A percentile compares a stretch with the other conserved stretches of the same genome.
Conservation (phyloP, 129 eudicot genomes). For the Arctium minus region DNA sequence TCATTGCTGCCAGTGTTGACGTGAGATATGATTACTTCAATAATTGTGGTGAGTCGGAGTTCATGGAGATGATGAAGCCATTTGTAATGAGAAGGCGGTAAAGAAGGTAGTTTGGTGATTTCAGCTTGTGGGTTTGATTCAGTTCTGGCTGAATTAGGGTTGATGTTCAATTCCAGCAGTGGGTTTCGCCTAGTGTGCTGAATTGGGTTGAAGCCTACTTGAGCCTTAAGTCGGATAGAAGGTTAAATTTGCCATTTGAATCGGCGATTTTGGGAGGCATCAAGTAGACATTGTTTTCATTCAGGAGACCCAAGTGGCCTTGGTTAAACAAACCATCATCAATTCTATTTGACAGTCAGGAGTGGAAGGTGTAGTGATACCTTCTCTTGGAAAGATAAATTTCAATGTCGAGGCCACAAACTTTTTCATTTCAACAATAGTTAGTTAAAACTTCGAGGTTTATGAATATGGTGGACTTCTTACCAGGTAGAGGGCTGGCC, state of each 20-base stretch:
- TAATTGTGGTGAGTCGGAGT: constrained; percentile 84
- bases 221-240: constrained; percentile 72
- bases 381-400: neutral
- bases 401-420: neutral
- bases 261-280: neutral
- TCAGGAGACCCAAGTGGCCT: neutral
- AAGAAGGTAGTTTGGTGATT: constrained; percentile 56
- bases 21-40: constrained; percentile 73
- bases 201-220: constrained; percentile 76
- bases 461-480: neutral
- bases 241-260: constrained; percentile 1
- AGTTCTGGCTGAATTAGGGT: constrained; percentile 78
- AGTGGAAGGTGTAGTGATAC: neutral
- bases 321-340: neutral
- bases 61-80: constrained; percentile 88
- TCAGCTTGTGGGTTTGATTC: constrained; percentile 97
- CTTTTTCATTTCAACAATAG: neutral
- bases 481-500: neutral
- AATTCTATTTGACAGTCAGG: neutral
- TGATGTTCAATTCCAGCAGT: constrained; percentile 62
- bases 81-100: constrained; percentile 51
- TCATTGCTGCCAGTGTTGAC: constrained; percentile 75
- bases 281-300: neutral
- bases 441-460: neutral
- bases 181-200: constrained; percentile 46